phyloP scores from a whole-genome alignment of 176 grass and related monocot species.

The Avena sativa region DNA sequence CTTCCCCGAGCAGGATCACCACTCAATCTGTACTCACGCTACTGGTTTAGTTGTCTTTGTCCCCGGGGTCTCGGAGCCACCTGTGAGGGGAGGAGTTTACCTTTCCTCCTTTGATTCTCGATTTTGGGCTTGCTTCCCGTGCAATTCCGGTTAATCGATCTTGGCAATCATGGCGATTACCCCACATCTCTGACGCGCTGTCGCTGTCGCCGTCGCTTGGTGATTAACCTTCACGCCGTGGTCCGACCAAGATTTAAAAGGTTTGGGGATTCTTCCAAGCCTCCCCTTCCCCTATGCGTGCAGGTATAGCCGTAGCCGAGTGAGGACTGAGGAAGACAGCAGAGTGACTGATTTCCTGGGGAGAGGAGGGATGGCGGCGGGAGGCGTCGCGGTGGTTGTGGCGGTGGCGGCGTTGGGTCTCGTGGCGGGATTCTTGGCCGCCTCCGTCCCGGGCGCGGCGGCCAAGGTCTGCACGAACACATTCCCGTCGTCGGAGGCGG shows the following conservation, averaged over 20 bases:
- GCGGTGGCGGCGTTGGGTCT: background rate
- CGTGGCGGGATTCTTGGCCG: background rate
- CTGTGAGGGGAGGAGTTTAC: background rate
- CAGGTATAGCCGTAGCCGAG: background rate
- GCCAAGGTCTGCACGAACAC: conserved; percentile 68
- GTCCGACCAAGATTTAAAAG: conserved; percentile 3
- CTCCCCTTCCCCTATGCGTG: conserved; percentile 17
- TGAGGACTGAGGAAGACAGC: background rate
- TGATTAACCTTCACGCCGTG: background rate
- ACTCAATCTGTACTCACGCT: background rate
- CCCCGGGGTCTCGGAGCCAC: background rate
- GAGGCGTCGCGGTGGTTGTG: background rate
- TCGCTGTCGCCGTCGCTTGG: conserved; percentile 13
- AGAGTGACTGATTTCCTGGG: conserved; percentile 11
- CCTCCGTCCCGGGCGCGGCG: conserved; percentile 2
- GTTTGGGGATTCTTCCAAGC: background rate
- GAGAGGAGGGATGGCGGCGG: conserved; percentile 33
- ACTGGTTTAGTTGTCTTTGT: background rate
- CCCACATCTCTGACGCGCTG: conserved; percentile 29
- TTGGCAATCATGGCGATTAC: background rate
- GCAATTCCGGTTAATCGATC: conserved; percentile 13
- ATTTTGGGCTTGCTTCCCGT: conserved; percentile 33
- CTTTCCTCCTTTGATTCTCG: background rate
- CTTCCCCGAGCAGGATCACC: background rate
- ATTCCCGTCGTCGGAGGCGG: conserved; percentile 36